phyloP scores from a whole-genome alignment of 805 yeast genomes.

The Candida ovalis region DNA sequence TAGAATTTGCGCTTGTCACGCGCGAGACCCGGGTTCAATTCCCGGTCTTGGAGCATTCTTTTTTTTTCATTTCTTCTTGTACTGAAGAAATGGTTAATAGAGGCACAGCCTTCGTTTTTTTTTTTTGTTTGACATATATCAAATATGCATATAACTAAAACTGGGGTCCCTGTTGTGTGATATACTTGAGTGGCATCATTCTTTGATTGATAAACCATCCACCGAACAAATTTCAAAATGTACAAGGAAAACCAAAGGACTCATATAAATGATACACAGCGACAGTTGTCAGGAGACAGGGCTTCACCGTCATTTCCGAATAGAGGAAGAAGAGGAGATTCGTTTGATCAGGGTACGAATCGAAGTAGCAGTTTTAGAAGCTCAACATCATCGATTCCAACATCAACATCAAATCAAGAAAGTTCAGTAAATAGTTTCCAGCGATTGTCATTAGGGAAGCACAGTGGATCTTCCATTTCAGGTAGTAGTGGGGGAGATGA shows the following conservation, averaged over 20 bases:
- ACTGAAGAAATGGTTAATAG: no score
- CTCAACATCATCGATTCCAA: background rate
- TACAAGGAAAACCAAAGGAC: background rate
- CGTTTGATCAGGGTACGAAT: background rate
- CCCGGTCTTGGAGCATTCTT: background rate
- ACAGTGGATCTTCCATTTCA: background rate
- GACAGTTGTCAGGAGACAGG: background rate
- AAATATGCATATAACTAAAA: no score
- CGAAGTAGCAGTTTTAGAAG: background rate
- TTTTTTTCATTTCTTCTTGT: background rate
- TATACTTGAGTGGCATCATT: no score
- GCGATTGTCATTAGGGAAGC: background rate
- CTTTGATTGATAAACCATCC: no score
- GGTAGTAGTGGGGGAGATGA: background rate
- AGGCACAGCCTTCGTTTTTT: no score
- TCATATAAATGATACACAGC: background rate
- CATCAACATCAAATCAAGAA: slow-evolving; percentile 4
- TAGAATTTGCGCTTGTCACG: slow-evolving; percentile 1
- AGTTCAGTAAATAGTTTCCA: slow-evolving; percentile 13
- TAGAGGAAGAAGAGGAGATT: background rate
- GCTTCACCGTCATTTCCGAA: background rate
- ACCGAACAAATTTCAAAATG: no score
- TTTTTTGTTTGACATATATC: no score
- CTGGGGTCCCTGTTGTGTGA: no score
- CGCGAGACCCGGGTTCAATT: slow-evolving; percentile 2